Conservation (phyloP, 2,329 filamentous ascomycete genomes). For the Lasiodiplodia hormozganensis region DNA sequence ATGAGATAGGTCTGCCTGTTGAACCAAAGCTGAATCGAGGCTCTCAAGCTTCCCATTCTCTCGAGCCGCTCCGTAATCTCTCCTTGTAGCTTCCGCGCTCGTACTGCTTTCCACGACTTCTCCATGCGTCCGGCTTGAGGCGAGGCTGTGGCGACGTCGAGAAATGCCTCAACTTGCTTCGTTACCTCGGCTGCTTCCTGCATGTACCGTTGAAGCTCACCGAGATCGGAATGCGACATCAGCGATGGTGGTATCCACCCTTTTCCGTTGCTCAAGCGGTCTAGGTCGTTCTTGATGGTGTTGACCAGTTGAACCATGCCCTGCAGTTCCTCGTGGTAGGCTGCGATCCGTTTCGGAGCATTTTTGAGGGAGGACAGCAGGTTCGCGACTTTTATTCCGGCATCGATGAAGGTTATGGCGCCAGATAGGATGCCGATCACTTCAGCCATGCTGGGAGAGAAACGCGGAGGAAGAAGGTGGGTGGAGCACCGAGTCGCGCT, state of each 20-base stretch:
- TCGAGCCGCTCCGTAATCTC: background rate
- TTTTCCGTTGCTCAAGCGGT: constrained; percentile 1
- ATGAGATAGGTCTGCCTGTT: background rate
- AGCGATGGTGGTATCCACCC: background rate
- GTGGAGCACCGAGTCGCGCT: background rate
- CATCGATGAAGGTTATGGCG: background rate
- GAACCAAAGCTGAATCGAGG: background rate
- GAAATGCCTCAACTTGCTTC: background rate
- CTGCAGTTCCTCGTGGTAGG: background rate
- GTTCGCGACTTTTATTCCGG: background rate
- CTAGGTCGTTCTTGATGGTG: background rate
- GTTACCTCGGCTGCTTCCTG: background rate
- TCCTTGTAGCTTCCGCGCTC: background rate
- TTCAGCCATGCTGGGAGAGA: background rate
- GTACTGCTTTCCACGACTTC: background rate
- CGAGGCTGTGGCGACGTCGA: background rate
- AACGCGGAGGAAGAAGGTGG: background rate
- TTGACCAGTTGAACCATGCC: background rate
- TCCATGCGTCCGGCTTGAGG: background rate
- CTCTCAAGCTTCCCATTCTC: background rate
- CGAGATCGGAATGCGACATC: background rate
- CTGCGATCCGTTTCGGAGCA: background rate
- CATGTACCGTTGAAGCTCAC: background rate
- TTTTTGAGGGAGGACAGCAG: background rate
- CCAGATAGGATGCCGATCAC: background rate